Evolutionary conservation across 192 early-diverging fungal genomes (phyloP).

Genomic region (Coemansia sp.): DNA sequence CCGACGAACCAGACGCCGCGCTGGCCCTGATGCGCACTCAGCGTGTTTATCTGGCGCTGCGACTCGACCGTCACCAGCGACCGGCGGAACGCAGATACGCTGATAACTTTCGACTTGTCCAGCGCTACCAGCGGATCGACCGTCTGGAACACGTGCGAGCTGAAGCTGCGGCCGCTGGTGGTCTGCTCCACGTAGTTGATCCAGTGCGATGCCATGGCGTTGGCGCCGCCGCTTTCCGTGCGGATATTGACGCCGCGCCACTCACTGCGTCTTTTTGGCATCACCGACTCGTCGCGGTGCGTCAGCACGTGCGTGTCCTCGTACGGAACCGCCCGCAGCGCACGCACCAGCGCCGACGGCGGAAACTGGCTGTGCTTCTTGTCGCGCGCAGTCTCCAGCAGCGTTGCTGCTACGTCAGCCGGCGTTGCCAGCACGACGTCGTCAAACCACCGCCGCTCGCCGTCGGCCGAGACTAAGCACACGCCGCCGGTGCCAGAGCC

Average conservation of each 20-base stretch:
- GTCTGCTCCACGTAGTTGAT: conserved; percentile 59
- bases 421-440: conserved; percentile 42
- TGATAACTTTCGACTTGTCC: conserved; percentile 34
- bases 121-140: conserved; percentile 59
- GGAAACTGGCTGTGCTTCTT: conserved; percentile 1
- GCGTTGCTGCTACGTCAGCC: conserved; percentile 27
- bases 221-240: conserved; percentile 6
- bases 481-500: neutral
- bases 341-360: conserved; percentile 22
- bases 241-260: conserved; percentile 57
- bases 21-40: conserved; percentile 43
- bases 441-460: conserved; percentile 26
- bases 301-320: conserved; percentile 42
- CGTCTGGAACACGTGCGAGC: conserved; percentile 58
- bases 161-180: conserved; percentile 31
- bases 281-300: conserved; percentile 46
- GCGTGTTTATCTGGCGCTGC: conserved; percentile 50
- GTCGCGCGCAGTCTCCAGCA: conserved; percentile 6
- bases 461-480: conserved; percentile 11
- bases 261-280: conserved; percentile 29
- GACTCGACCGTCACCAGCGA: conserved; percentile 60
- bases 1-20: conserved; percentile 60
- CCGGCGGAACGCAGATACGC: conserved; percentile 57
- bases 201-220: conserved; percentile 42
- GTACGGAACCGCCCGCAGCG: conserved; percentile 43